Percentiles rank a stretch among this genome's conserved stretches.
phyloP scores from a whole-genome alignment of 495 filamentous ascomycete genomes.

The Bathelium albidoporum region DNA sequence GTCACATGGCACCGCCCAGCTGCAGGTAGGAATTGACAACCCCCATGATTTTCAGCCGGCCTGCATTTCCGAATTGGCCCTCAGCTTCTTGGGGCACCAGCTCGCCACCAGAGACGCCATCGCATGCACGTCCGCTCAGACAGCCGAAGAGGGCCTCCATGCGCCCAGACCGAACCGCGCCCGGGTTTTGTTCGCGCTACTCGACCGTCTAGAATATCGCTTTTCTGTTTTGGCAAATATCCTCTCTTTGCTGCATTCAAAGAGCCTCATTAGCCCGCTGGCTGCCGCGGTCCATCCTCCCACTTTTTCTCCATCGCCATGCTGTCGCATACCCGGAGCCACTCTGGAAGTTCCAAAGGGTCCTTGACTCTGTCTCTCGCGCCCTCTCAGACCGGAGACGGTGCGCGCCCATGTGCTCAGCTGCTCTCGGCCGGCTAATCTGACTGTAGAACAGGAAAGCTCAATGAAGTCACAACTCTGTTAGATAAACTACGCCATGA shows the following conservation, averaged over 20 bases:
- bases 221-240: background rate
- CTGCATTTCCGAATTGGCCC: background rate
- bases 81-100: background rate
- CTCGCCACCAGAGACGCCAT: background rate
- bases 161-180: background rate
- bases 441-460: slow-evolving; percentile 1
- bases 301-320: background rate
- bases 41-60: background rate
- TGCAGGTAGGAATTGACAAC: background rate
- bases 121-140: background rate
- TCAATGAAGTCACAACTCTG: background rate
- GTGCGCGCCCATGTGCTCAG: background rate
- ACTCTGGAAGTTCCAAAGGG: background rate
- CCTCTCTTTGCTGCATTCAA: background rate
- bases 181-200: background rate
- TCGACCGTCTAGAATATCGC: background rate
- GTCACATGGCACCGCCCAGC: slow-evolving; percentile 1
- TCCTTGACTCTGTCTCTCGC: background rate
- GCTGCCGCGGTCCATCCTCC: background rate
- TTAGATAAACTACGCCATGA: background rate
- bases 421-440: background rate
- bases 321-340: background rate
- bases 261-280: background rate
- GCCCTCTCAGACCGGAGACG: background rate
- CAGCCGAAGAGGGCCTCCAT: background rate